phyloP scores from a whole-genome alignment of 441 rosid genomes.

The Croton laevigatus region DNA sequence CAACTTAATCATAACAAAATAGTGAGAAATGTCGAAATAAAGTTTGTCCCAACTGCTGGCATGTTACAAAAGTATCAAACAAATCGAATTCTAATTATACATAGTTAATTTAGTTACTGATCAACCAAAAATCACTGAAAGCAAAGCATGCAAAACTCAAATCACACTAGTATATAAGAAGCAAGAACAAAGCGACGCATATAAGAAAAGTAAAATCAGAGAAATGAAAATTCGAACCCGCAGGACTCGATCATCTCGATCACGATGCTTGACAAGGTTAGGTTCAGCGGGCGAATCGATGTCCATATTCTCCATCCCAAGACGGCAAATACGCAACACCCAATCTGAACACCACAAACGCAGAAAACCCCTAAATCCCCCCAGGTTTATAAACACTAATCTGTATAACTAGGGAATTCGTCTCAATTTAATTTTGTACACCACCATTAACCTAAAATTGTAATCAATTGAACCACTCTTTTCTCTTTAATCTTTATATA shows the following conservation, averaged over 20 bases:
- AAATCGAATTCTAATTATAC: not conserved
- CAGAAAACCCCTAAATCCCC: slow-evolving; percentile 43
- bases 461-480: not conserved
- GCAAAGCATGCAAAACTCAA: not conserved
- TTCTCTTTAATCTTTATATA: not conserved
- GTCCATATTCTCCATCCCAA: slow-evolving; percentile 49
- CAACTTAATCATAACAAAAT: not conserved
- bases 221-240: slow-evolving; percentile 27
- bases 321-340: slow-evolving; percentile 38
- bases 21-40: not conserved
- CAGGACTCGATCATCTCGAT: slow-evolving; percentile 34
- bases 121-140: not conserved
- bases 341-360: slow-evolving; percentile 43
- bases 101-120: not conserved
- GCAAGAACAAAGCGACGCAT: not conserved
- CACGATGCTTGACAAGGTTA: slow-evolving; percentile 34
- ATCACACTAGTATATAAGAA: not conserved
- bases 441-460: not conserved
- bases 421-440: not conserved
- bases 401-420: not conserved
- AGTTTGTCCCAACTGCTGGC: not conserved
- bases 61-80: not conserved
- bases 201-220: not conserved
- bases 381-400: slow-evolving; percentile 1
- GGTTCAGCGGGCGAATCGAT: slow-evolving; percentile 46